Base-by-base conservation (phyloP, 371 early-diverging fungal genomes). In the Mortierella sp. region DNA sequence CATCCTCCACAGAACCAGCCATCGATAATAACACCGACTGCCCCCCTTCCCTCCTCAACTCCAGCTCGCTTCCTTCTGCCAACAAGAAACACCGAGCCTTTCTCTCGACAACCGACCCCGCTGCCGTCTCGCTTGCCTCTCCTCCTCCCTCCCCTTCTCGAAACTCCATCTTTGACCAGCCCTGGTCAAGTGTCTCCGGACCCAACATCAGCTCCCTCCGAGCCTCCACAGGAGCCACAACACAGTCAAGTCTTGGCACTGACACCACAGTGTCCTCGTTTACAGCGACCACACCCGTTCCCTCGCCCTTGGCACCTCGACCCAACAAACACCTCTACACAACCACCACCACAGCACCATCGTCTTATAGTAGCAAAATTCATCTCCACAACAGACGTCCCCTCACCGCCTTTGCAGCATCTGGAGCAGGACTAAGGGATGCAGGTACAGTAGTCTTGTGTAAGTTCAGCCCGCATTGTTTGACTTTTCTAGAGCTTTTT, bases 81-180 rank as follows among this genome's bases (percentile, higher is more conserved):
- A 55, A 60, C 68, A 76, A 48, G 34, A 76, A 52, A 21, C 76
- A 34, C 31, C 68, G 48, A 21, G 48, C 68, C 26, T 52, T 42
- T 16, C 76, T 52, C 38, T 38, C 45, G 5, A 42, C 75, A 71
- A 19, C 31, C 11, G 76, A 60, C 24, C 52, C 81, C 14, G 76
- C 72, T 4, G 34, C 63, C 5, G 76, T 77, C 50, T 71, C 84
- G 9, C 80, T 84, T 11, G 84, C 73, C 73, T 86, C 86, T 1
- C 86, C 86, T 0, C 86, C 86, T 3, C 86, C 86, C 4, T 86
- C 86, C 0, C 86, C 86, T 38, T 86, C 86, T 3, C 78, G 86
- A 70, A 86, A 86, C 57, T 77, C 86, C 68, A 86, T 86, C 77
- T 86, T 86, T 75, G 80, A 86, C 65, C 82, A 80, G 73, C 73